Conservation (phyloP, 805 yeast genomes). For the Yueomyces sinensis region DNA sequence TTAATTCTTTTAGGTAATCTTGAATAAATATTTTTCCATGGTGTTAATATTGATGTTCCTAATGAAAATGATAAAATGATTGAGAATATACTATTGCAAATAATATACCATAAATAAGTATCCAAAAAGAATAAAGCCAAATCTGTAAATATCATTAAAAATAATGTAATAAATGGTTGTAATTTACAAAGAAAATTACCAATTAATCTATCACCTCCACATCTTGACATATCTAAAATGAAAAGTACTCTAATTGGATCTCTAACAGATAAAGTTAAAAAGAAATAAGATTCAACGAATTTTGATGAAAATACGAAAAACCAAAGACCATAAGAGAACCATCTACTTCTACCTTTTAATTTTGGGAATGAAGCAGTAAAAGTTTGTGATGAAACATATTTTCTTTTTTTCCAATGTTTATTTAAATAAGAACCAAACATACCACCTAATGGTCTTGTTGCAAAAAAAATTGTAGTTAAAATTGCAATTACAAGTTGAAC, state of each 20-base stretch:
- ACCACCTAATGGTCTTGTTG: constrained; percentile 48
- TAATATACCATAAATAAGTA: constrained; percentile 75
- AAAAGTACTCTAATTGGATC: constrained; percentile 65
- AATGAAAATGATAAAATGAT: constrained; percentile 55
- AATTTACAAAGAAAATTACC: constrained; percentile 39
- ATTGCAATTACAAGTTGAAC: constrained; percentile 46
- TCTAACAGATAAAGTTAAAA: constrained; percentile 54
- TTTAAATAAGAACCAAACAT: constrained; percentile 33
- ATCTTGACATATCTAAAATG: constrained; percentile 38
- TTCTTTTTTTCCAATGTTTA: constrained; percentile 25
- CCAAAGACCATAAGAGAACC: constrained; percentile 64
- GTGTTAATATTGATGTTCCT: constrained; percentile 79
- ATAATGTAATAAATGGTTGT: constrained; percentile 46
- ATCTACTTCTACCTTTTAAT: constrained; percentile 37
- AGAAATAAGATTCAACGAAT: constrained; percentile 66
- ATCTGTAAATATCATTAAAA: constrained; percentile 45
- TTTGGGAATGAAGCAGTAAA: constrained; percentile 50
- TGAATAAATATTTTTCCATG: constrained; percentile 74
- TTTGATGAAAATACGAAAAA: constrained; percentile 52
- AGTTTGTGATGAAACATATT: constrained; percentile 35
- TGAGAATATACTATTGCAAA: constrained; percentile 66
- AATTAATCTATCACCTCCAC: constrained; percentile 47
- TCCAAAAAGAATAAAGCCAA: constrained; percentile 62
- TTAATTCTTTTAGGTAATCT: constrained; percentile 64
- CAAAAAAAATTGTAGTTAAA: constrained; percentile 39